These are phyloP conservation scores for Hanseniaspora sp. DNA, from an alignment of 1,139 yeast species.

Conservation along the genomic window DNA sequence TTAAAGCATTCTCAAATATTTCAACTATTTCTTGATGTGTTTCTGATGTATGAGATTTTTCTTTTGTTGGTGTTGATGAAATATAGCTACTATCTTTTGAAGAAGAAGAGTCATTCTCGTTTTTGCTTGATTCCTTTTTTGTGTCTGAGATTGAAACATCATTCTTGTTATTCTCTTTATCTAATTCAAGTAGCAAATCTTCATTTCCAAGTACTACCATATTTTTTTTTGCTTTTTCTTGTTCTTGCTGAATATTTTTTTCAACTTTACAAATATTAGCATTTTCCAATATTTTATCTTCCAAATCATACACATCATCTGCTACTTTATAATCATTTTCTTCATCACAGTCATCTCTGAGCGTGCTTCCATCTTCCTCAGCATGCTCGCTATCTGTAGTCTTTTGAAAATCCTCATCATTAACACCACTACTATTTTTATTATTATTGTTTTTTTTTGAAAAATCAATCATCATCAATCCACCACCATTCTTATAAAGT, in stretches of 20 bases:
- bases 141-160: neutral
- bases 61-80: slow-evolving; percentile 1
- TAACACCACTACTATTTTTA: too few relatives aligned
- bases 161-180: too few relatives aligned
- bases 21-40: neutral
- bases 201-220: neutral
- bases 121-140: neutral
- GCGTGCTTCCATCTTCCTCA: neutral
- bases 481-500: neutral
- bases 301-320: neutral
- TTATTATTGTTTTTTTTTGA: neutral
- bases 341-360: neutral
- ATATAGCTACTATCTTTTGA: neutral
- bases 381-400: neutral
- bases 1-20: neutral
- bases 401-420: neutral
- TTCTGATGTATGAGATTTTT: neutral
- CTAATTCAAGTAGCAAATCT: too few relatives aligned
- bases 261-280: neutral
- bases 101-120: neutral
- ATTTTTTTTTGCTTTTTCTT: neutral
- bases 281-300: neutral
- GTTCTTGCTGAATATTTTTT: neutral
- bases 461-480: neutral
- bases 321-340: neutral